These are phyloP conservation scores for Pyrenophora graminea DNA, from an alignment of 2,329 filamentous ascomycete species.

Conservation along the genomic window DNA sequence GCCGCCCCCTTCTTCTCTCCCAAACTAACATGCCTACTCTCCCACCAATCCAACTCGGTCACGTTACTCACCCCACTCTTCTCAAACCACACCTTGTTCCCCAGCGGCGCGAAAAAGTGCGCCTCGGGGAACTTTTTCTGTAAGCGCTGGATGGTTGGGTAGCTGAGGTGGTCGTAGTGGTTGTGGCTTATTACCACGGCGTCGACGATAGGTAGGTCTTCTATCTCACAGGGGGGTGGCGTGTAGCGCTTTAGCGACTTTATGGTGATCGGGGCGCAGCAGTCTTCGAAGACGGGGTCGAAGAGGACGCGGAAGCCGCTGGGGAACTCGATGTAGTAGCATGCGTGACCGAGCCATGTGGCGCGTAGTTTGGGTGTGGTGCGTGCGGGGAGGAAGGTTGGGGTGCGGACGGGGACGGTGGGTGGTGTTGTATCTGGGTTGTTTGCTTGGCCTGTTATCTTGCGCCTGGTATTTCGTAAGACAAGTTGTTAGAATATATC, in stretches of 20 bases:
- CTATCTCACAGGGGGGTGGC: slow-evolving; percentile 72
- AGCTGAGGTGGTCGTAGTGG: slow-evolving; percentile 90
- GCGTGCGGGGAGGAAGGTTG: slow-evolving; percentile 67
- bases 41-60: slow-evolving; percentile 96
- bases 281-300: slow-evolving; percentile 88
- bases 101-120: slow-evolving; percentile 86
- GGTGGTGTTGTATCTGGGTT: slow-evolving; percentile 66
- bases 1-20: slow-evolving; percentile 35
- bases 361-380: slow-evolving; percentile 68
- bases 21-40: slow-evolving; percentile 74
- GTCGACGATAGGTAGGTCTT: slow-evolving; percentile 77
- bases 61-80: slow-evolving; percentile 71
- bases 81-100: slow-evolving; percentile 81
- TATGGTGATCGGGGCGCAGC: slow-evolving; percentile 76
- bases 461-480: slow-evolving; percentile 44
- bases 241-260: slow-evolving; percentile 79
- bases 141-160: slow-evolving; percentile 73
- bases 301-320: slow-evolving; percentile 85
- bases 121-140: slow-evolving; percentile 72
- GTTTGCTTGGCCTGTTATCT: slow-evolving; percentile 56
- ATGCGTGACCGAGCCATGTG: slow-evolving; percentile 95
- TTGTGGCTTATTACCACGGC: slow-evolving; percentile 81
- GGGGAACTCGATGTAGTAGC: slow-evolving; percentile 90
- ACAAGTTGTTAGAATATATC: too few relatives aligned
- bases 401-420: slow-evolving; percentile 68